phyloP scores from a whole-genome alignment of 345 rosid species.

The Populus tremula region DNA sequence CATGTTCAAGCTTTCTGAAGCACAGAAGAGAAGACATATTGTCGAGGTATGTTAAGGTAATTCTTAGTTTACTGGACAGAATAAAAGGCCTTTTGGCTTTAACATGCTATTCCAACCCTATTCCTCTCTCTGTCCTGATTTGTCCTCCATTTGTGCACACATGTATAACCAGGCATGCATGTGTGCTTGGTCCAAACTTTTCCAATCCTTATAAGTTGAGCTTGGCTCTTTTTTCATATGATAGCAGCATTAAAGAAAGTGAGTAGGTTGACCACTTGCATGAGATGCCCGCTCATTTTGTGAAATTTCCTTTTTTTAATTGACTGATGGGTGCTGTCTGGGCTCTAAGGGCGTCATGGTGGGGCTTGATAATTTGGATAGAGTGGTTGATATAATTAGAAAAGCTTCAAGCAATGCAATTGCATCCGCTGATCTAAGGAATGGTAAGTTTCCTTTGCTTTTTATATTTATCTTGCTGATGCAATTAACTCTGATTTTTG shows the following conservation, averaged over 20 bases:
- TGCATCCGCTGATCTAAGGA: slow-evolving; percentile 62
- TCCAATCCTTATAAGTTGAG: neutral
- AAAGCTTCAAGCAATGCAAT: slow-evolving; percentile 60
- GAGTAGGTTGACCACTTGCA: neutral
- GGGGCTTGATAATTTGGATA: slow-evolving; percentile 82
- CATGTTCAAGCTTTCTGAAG: slow-evolving; percentile 75
- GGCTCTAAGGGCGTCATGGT: slow-evolving; percentile 64
- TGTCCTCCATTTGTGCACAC: too few species aligned
- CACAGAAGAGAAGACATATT: slow-evolving; percentile 76
- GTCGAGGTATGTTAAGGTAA: slow-evolving; percentile 64
- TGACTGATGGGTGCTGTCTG: slow-evolving; percentile 4
- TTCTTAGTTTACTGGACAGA: neutral
- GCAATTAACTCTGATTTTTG: neutral
- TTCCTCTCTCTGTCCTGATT: neutral
- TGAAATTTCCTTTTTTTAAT: neutral
- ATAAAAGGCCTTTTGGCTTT: too few species aligned
- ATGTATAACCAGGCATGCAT: neutral
- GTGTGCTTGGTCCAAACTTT: neutral
- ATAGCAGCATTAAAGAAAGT: neutral
- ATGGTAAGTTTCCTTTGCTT: slow-evolving; percentile 36
- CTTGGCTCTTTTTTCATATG: neutral
- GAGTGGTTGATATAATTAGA: slow-evolving; percentile 58
- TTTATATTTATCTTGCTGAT: neutral
- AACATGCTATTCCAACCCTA: too few species aligned
- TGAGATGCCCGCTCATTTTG: neutral